Base-by-base conservation (phyloP, 441 rosid species). In the Populus tomentosa region DNA sequence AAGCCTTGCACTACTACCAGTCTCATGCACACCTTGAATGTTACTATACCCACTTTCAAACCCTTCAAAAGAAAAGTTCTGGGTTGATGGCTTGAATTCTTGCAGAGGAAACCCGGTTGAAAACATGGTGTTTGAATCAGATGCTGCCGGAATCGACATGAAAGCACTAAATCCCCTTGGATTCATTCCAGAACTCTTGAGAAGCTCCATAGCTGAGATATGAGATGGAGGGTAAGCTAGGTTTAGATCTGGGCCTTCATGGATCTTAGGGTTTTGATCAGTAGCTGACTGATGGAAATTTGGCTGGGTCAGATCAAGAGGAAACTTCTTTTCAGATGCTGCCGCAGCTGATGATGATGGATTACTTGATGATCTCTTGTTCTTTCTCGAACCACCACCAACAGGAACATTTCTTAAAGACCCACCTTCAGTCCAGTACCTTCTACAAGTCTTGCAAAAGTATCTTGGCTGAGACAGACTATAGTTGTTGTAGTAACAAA, bases 361-460 rank as follows among this genome's bases (percentile, higher is more conserved):
- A 61, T 23, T 21, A 10, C 65, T 61, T n/a, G 89, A 77, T 40
- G 93, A 81, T 78, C 92, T 84, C 82, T 86, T 91, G 87, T 90
- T 93, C 90, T 93, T 91, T 50, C 98, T 78, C 63, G 92, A 80
- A 66, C 89, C 96, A 13, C 97, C 96, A 3, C 97, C 97, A 18
- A 93, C 90, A 28, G 97, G 97, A 73, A 93, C 88, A 78, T 89
- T 93, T 70, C 96, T 77, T 16, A 91, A 87, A 50, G 96, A 90
- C 0, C 97, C 97, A 42, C 97, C 97, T 75, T 86, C 90, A 42
- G 97, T 93, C 97, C 97, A 93, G 66, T 92, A 92, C 85, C 97
- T 86, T 79, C 94, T 76, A 63, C 97, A 92, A 73, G 89, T 88
- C 80, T 92, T 92, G 84, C 97, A 92, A 68, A 90, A 92, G 85